Percentiles rank a stretch among this genome's conserved stretches.
phyloP scores from a whole-genome alignment of 495 filamentous ascomycete species.

The Poronia punctata region DNA sequence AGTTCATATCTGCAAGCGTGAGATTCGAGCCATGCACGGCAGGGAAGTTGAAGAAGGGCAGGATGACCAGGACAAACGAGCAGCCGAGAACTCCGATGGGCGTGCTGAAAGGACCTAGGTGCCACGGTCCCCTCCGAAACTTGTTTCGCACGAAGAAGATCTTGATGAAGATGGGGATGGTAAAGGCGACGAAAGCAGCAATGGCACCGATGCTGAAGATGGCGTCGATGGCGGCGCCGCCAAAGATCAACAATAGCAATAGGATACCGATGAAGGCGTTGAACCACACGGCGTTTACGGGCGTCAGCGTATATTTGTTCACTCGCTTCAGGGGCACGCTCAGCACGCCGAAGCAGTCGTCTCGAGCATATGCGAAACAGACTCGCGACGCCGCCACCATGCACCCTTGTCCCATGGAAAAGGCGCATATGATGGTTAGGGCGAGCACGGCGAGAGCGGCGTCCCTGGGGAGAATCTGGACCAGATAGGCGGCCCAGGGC shows the following conservation, averaged over 20 bases:
- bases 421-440: constrained; percentile 68
- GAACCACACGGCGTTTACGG: constrained; percentile 74
- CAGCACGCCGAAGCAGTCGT: constrained; percentile 62
- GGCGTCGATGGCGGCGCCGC: constrained; percentile 60
- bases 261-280: constrained; percentile 59
- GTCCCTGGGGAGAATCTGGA: constrained; percentile 61
- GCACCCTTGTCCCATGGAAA: constrained; percentile 76
- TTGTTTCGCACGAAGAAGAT: constrained; percentile 66
- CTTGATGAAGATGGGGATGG: constrained; percentile 66
- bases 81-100: constrained; percentile 57
- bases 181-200: constrained; percentile 68
- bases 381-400: constrained; percentile 77
- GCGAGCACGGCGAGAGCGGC: constrained; percentile 59
- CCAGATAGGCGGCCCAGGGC: constrained; percentile 68
- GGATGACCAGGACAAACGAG: constrained; percentile 61
- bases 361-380: constrained; percentile 73
- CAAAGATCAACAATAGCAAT: constrained; percentile 63
- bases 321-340: constrained; percentile 61
- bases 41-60: constrained; percentile 69
- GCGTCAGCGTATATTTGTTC: constrained; percentile 58
- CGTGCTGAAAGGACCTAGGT: constrained; percentile 56
- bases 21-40: constrained; percentile 51
- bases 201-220: constrained; percentile 74
- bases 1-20: constrained; percentile 59
- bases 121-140: constrained; percentile 68